phyloP scores from a whole-genome alignment of 495 filamentous ascomycete species.

The Lophium mytilinum region DNA sequence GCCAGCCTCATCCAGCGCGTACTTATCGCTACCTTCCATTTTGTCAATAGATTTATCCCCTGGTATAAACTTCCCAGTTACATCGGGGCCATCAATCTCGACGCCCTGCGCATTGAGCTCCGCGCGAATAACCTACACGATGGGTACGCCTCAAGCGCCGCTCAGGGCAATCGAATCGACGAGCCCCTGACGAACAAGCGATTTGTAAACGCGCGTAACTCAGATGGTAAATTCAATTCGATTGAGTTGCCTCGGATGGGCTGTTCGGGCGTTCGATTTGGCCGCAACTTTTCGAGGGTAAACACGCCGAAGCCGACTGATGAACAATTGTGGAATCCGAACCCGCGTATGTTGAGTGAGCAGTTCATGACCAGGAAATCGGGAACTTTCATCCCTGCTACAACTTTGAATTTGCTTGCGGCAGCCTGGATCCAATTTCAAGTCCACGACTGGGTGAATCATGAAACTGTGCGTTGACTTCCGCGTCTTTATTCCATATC shows the following conservation, averaged over 20 bases:
- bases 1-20: slow-evolving; percentile 1
- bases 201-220: slow-evolving; percentile 31
- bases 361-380: slow-evolving; percentile 29
- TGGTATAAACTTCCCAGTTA: slow-evolving; percentile 37
- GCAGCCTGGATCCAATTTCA: slow-evolving; percentile 45
- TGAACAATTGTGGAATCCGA: slow-evolving; percentile 37
- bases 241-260: slow-evolving; percentile 37
- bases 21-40: slow-evolving; percentile 29
- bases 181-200: slow-evolving; percentile 25
- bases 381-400: slow-evolving; percentile 36
- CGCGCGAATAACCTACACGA: slow-evolving; percentile 37
- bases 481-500: too few relatives aligned
- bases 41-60: slow-evolving; percentile 31
- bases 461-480: slow-evolving; percentile 10
- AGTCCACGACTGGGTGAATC: slow-evolving; percentile 37
- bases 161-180: slow-evolving; percentile 26
- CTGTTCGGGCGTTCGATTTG: slow-evolving; percentile 38
- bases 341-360: slow-evolving; percentile 35
- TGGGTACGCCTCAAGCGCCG: slow-evolving; percentile 26
- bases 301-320: slow-evolving; percentile 29
- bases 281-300: slow-evolving; percentile 34
- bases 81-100: slow-evolving; percentile 35
- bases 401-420: slow-evolving; percentile 38
- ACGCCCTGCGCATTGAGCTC: slow-evolving; percentile 36
- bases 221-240: slow-evolving; percentile 38